Evolutionary conservation across 129 eudicot species (phyloP), one percentile per base, ranked within the genome.

Genomic region (Sambucus nigra): DNA sequence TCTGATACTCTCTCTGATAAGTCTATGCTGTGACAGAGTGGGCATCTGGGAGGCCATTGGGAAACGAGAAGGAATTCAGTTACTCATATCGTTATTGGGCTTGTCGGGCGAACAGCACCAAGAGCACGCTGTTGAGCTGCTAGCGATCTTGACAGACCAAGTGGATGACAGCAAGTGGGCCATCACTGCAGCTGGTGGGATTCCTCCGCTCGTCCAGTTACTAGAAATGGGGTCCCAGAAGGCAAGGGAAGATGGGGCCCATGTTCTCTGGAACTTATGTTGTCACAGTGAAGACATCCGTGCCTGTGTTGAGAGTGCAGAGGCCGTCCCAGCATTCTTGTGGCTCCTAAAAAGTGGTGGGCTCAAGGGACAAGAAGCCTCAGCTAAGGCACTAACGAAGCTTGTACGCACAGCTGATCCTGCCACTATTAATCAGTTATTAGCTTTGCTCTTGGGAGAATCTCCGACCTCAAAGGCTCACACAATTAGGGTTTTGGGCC

Each of bases 151-250:
- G 53, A 72, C 77, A 20, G 79, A 75, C 63, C 84, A 81, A 64
- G 77, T 72, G 28, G 92, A 81, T 55, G 95, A 86, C 58, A 86
- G 92, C 80, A 86, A 81, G 73, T 86, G 95, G 95, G 92, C 95
- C 15, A 78, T 86, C 28, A 86, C 95, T 18, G 95, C 95, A 11
- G 87, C 95, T 27, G 95, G 95, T 14, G 95, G 95, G 40, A 86
- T 86, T 50, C 95, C 91, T 7, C 95, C 91, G 12, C 81, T 86
- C 14, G 84, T 86, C 19, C 92, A 78, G 24, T 60, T 86, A 49
- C 46, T 86, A 57, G 91, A 81, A 70, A 65, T 68, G 66, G 95
- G 92, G 33, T 86, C 87, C 8, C 62, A 65, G 42, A 75, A 76
- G 74, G 92, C 92, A 46, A 67, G 69, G 71, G 92, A 77, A 68